Evolutionary conservation across 768 basidiomycete genomes (phyloP), one percentile per base, ranked within the genome.

Genomic region (Tulasnella sp.): DNA sequence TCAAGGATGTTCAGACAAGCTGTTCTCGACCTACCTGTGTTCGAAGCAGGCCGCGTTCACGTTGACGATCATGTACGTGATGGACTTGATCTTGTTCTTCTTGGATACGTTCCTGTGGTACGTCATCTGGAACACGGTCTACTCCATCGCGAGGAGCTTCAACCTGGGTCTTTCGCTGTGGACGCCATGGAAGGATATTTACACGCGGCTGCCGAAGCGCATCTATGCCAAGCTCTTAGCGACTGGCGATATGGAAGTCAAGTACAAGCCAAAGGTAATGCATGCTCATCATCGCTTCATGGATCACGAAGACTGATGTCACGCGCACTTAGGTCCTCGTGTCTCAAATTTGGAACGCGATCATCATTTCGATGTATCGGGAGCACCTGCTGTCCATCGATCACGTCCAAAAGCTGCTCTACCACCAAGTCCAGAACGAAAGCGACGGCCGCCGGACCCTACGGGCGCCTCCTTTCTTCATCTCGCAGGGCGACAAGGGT

Each of bases 91-190:
- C 67, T 86, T 99, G 62, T 99, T 93, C 87, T 99, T 98, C 87
- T 84, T 99, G 81, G 97, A 99, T 83, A 99, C 97, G 7, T 99
- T 98, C 90, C 82, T 99, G 36, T 99, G 97, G 97, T 99, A 95
- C 79, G 95, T 98, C 82, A 98, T 98, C 79, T 98, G 96, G 96
- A 98, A 98, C 80, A 95, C 94, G 11, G 91, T 95, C 71, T 91
- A 92, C 82, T 91, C 89, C 78, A 92, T 95, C 77, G 90, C 84
- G 29, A 86, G 95, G 70, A 91, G 89, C 19, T 99, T 99, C 81
- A 83, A 87, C 29, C 85, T 98, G 67, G 97, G 96, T 7, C 84
- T 99, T 66, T 95, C 92, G 36, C 96, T 99, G 74, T 98, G 97
- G 97, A 98, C 97, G 4, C 97, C 97, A 1, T 99, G 96, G 97